Evolutionary conservation across 23 red algal species (phyloP).

Genomic region (Agarophyton chilense): DNA sequence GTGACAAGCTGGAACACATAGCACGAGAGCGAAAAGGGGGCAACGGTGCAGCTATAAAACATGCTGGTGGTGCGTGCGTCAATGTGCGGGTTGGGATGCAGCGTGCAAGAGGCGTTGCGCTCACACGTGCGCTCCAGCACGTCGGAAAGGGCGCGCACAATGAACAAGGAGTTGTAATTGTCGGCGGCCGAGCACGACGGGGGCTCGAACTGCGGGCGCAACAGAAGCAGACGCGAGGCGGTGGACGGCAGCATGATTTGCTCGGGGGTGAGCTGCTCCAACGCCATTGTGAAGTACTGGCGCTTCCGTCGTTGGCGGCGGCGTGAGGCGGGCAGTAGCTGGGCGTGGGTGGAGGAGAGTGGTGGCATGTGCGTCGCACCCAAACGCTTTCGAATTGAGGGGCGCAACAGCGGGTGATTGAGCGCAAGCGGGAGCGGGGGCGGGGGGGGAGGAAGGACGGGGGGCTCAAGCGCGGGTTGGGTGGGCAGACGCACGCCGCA

Average conservation of each 20-base stretch:
- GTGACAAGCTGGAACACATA: conserved; percentile 44
- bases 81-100: conserved; percentile 16
- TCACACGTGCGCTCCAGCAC: conserved; percentile 27
- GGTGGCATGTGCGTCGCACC: too few relatives aligned
- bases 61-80: conserved; percentile 19
- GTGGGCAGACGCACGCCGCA: neutral
- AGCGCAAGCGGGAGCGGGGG: neutral
- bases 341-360: neutral
- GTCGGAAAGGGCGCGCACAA: neutral
- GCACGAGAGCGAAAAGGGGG: conserved; percentile 19
- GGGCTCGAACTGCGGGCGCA: neutral
- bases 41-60: neutral
- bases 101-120: neutral
- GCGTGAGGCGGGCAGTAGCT: neutral
- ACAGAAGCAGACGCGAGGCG: neutral
- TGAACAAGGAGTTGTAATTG: neutral
- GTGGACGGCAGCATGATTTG: neutral
- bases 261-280: conserved; percentile 21
- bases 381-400: conserved; percentile 1
- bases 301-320: conserved; percentile 8
- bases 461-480: neutral
- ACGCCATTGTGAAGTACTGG: conserved; percentile 1
- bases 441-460: neutral
- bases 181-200: neutral
- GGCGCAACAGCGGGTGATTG: neutral